A percentile compares a stretch with the other conserved stretches of the same genome.
Evolutionary conservation across 208 protist genomes (phyloP).

Genomic region (Borovskyia barvae): DNA sequence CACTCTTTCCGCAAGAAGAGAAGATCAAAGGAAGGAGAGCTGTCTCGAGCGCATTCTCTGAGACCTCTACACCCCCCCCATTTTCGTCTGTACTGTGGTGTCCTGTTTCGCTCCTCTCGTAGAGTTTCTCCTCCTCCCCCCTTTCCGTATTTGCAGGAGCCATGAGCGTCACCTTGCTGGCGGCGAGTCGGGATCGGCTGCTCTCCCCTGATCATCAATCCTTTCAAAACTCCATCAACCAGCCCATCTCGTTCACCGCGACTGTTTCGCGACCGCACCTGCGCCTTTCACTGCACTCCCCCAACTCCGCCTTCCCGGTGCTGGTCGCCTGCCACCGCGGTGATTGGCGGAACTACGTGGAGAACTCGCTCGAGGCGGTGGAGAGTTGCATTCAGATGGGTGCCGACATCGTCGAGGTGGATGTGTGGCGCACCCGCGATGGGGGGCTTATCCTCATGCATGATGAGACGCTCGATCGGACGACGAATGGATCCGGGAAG

Average conservation of each 20-base stretch:
- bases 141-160: no score
- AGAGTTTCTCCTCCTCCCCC: no score
- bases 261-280: conserved; percentile 24
- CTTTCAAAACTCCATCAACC: conserved; percentile 39
- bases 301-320: conserved; percentile 29
- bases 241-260: conserved; percentile 2
- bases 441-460: conserved; percentile 63
- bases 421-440: conserved; percentile 62
- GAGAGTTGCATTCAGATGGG: conserved; percentile 66
- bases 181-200: no score
- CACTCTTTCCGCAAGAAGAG: no score
- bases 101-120: no score
- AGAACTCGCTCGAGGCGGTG: conserved; percentile 74
- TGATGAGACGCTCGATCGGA: conserved; percentile 65
- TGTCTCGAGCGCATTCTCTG: no score
- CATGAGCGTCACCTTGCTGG: no score
- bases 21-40: no score
- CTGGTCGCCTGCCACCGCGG: conserved; percentile 67
- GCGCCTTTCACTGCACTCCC: conserved; percentile 22
- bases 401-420: conserved; percentile 64
- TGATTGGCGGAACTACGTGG: conserved; percentile 71
- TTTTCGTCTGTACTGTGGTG: no score
- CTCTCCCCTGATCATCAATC: no score
- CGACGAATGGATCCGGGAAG: conserved; percentile 37
- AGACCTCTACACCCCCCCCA: no score